Base-by-base conservation (phyloP, 2,329 filamentous ascomycete species). In the Atkinsonella hypoxylon region DNA sequence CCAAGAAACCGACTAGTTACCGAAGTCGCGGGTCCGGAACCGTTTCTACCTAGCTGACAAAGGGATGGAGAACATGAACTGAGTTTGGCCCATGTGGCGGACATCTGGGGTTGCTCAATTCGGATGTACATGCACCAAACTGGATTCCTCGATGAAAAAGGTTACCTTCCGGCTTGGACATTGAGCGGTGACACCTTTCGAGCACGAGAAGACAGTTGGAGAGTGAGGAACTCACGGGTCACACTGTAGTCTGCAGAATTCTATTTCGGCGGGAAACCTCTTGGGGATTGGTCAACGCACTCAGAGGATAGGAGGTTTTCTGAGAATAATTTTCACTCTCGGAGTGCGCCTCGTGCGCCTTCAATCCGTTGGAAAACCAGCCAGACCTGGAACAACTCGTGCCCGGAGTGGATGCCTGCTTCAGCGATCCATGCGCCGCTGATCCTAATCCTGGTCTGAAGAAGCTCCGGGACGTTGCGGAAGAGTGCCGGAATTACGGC, bases 401-500 rank as follows among this genome's bases (percentile, higher is more conserved):
- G 34, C 15, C 12, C 11, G 34, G 15, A 15, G 34, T 36, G 34
- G 32, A 38, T 40, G 46, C 26, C 38, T 42, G 26, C 26, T 18
- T 32, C 22, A 40, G 41, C 45, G 26, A 41, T 49, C 49, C 51
- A 42, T 49, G 40, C 20, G 31, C 44, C 49, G 32, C 30, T 41
- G 2, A 36, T 26, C 26, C 18, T 20, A 34, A 34, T 48, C 50
- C 43, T 51, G 51, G 55, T 52, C 49, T 55, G 45, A 44, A 43
- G 53, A 44, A 43, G 53, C 48, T 41, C 49, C 50, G 52, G 52
- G 51, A 57, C 56, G 39, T 57, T 57, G 56, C 55, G 53, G 57
- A 55, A 62, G 60, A 63, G 55, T 60, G 56, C 63, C 61, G 61
- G 60, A 60, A 59, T 54, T 53, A 55, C 55, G 57, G 54, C 61